Base-by-base conservation (phyloP, 768 basidiomycete species). In the Leccinellum albellum region DNA sequence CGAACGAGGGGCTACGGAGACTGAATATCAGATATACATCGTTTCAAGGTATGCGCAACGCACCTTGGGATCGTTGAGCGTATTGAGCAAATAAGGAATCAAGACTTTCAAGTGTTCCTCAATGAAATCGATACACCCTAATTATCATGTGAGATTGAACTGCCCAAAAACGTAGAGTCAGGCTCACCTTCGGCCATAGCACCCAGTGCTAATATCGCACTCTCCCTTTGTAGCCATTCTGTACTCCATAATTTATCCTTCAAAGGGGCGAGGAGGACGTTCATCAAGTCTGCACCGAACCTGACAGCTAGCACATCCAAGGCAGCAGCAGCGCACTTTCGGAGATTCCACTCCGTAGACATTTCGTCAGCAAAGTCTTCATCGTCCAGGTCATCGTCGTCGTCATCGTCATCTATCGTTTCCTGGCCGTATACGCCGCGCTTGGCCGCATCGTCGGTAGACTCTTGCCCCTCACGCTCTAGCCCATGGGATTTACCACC, bases 301-400 rank as follows among this genome's bases (percentile, higher is more conserved):
- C 92, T 85, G 17, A 98, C 94, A 2, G 94, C 94, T 56, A 99
- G 83, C 26, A 99, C 95, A 70, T 99, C 97, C 56, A 99, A 78
- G 10, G 97, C 97, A 1, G 97, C 97, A 0, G 97, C 97, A 2
- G 94, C 94, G 68, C 97, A 99, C 76, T 99, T 99, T 61, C 97
- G 83, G 59, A 98, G 78, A 74, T 98, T 99, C 97, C 97, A 99
- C 70, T 98, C 95, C 2, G 96, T 96, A 10, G 91, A 89, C 81
- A 92, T 90, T 69, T 98, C 97, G 57, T 98, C 97, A 14, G 94
- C 94, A 63, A 96, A 95, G 21, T 73, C 70, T 57, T 95, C 93
- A 46, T 93, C 89, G 61, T 94, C 88, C 61, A 87, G 78, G 63
- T 95, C 86, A 59, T 91, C 86, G 57, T 94, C 89, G 3, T 95